These are phyloP conservation scores for Nicotiana obtusifolia DNA, from an alignment of 257 asterid species.

Conservation along the genomic window DNA sequence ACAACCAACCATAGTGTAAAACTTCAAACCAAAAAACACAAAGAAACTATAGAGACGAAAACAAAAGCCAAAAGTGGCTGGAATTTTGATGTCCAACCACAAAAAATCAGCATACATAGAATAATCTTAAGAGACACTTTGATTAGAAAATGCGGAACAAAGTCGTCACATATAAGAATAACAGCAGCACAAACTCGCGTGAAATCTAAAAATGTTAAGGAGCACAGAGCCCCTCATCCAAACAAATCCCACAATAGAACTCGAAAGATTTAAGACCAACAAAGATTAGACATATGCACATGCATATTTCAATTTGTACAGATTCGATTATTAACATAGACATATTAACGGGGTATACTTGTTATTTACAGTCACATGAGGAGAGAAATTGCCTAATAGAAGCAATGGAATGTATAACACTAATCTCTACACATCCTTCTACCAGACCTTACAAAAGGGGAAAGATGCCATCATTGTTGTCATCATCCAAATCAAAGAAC, in stretches of 20 bases:
- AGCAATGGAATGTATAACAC: conserved; percentile 37
- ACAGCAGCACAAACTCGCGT: background rate
- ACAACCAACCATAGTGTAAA: background rate
- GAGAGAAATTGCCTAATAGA: background rate
- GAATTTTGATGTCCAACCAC: background rate
- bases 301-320: background rate
- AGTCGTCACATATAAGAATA: background rate
- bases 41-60: background rate
- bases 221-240: background rate
- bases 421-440: background rate
- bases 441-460: conserved; percentile 49
- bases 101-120: background rate
- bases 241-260: background rate
- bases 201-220: background rate
- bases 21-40: background rate
- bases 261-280: background rate
- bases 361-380: background rate
- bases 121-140: background rate
- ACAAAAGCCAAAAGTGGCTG: background rate
- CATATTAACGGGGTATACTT: background rate
- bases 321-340: background rate
- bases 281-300: background rate
- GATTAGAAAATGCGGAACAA: background rate
- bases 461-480: conserved; percentile 28
- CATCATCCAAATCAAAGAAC: conserved; percentile 56